A percentile compares a stretch with the other conserved stretches of the same genome.
Evolutionary conservation across 306 rosid genomes (phyloP).

Genomic region (Prinsepia uniflora): DNA sequence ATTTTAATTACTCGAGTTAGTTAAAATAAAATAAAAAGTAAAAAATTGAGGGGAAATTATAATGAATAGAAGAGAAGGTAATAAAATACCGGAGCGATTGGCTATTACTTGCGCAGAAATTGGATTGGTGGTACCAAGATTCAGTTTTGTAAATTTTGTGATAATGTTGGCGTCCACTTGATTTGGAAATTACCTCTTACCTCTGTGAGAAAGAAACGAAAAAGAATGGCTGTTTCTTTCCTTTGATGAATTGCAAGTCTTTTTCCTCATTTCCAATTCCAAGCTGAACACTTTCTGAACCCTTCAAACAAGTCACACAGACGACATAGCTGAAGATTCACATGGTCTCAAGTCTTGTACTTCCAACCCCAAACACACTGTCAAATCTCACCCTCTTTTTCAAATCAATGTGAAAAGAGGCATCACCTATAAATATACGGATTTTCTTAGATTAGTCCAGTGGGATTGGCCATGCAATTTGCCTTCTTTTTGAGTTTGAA

Average conservation of each 20-base stretch:
- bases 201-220: background rate
- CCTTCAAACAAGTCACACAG: conserved; percentile 20
- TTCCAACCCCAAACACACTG: conserved; percentile 6
- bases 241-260: background rate
- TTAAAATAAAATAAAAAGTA: no score
- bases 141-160: no score
- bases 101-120: background rate
- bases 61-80: no score
- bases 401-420: background rate
- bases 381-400: background rate
- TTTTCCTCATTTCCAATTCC: background rate
- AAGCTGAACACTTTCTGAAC: conserved; percentile 4
- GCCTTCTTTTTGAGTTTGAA: conserved; percentile 15
- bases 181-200: background rate
- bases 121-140: background rate
- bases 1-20: no score
- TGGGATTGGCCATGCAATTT: conserved; percentile 20
- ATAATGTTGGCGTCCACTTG: background rate
- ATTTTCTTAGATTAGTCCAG: background rate
- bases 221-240: background rate
- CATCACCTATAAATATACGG: background rate
- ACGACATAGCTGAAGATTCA: background rate
- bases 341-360: background rate
- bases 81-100: background rate
- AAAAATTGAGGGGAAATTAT: no score